Evolutionary conservation across 441 rosid species (phyloP).

Genomic region (Gossypium lobatum): DNA sequence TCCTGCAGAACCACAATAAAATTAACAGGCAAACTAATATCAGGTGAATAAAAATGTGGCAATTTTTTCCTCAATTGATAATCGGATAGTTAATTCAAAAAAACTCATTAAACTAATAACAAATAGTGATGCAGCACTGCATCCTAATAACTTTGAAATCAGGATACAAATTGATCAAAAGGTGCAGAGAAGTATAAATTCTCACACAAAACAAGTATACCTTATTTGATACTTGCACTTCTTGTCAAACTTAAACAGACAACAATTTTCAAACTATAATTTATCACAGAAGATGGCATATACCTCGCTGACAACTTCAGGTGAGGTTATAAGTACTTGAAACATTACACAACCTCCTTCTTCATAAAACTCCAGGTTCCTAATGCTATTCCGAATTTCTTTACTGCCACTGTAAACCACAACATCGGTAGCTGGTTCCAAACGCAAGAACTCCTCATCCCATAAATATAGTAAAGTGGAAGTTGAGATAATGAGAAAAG

Average conservation of each 20-base stretch:
- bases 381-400: slow-evolving; percentile 31
- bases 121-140: not conserved
- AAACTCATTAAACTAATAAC: not conserved
- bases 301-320: slow-evolving; percentile 51
- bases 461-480: slow-evolving; percentile 35
- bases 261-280: not conserved
- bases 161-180: not conserved
- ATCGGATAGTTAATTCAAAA: not conserved
- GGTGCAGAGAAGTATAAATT: not conserved
- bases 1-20: slow-evolving; percentile 41
- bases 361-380: slow-evolving; percentile 37
- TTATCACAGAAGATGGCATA: slow-evolving; percentile 7
- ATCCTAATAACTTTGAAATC: not conserved
- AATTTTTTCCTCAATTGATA: not conserved
- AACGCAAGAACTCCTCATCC: slow-evolving; percentile 42
- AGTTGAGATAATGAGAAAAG: slow-evolving; percentile 47
- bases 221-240: not conserved
- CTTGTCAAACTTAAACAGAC: not conserved
- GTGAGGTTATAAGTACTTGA: slow-evolving; percentile 46
- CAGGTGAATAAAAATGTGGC: not conserved
- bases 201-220: slow-evolving; percentile 6
- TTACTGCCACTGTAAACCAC: slow-evolving; percentile 46
- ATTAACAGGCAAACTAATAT: not conserved
- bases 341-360: slow-evolving; percentile 39
- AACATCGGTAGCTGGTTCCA: slow-evolving; percentile 32